Conservation (phyloP, 768 basidiomycete species). For the Tricholoma matsutake region DNA sequence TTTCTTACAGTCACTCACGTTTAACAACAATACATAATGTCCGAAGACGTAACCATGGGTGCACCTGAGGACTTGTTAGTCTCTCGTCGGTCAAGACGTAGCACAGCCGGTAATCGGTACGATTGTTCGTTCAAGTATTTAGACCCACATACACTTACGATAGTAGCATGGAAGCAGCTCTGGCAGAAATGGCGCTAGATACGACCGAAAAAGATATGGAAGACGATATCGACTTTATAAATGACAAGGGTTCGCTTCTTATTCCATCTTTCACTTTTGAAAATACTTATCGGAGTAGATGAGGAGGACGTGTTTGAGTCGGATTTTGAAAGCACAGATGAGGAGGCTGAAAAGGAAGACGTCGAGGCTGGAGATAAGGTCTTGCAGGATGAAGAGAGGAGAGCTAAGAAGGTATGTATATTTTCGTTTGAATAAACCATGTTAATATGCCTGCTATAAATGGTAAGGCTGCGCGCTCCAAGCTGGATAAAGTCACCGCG, state of each 20-base stretch:
- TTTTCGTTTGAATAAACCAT: not conserved
- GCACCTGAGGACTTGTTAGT: conserved; percentile 44
- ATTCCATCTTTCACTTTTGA: not conserved
- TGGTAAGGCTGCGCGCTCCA: conserved; percentile 48
- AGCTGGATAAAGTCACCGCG: conserved; percentile 61
- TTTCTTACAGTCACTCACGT: not conserved
- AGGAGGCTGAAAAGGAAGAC: conserved; percentile 56
- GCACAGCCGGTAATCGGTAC: conserved; percentile 78
- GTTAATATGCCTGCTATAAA: not conserved
- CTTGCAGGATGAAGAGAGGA: conserved; percentile 59
- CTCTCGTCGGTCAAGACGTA: conserved; percentile 59
- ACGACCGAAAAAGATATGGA: conserved; percentile 57
- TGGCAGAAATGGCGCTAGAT: conserved; percentile 67
- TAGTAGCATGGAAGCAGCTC: conserved; percentile 69
- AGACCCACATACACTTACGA: conserved; percentile 7
- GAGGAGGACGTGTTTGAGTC: conserved; percentile 82
- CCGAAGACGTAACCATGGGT: conserved; percentile 16
- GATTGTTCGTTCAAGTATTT: conserved; percentile 5
- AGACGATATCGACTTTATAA: conserved; percentile 70
- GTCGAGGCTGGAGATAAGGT: conserved; percentile 53
- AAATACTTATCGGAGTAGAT: conserved; percentile 39
- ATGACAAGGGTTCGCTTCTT: conserved; percentile 51
- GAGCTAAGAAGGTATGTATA: conserved; percentile 42
- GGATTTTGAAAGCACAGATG: conserved; percentile 85
- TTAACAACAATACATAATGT: not conserved